Evolutionary conservation across 192 early-diverging fungal genomes (phyloP).

Genomic region (Gamsiella multidivaricata): DNA sequence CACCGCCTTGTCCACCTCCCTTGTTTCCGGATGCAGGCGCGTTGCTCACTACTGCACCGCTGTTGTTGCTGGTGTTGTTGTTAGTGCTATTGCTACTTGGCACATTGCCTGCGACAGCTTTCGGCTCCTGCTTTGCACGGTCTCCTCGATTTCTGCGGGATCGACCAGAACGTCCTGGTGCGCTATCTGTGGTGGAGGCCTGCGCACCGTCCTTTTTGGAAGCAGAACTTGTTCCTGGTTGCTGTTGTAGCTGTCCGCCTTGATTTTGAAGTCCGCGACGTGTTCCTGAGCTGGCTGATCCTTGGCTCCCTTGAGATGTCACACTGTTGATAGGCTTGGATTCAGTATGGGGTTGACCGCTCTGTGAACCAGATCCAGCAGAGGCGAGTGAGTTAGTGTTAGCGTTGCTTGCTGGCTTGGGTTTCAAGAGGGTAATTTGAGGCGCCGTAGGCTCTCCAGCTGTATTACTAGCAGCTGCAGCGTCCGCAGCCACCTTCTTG

Average conservation of each 20-base stretch:
- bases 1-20: slow-evolving; percentile 10
- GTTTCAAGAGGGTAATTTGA: slow-evolving; percentile 42
- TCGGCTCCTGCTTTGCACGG: slow-evolving; percentile 13
- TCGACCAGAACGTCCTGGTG: slow-evolving; percentile 6
- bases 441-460: not conserved
- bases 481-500: slow-evolving; percentile 20
- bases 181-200: slow-evolving; percentile 7
- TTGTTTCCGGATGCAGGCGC: slow-evolving; percentile 9
- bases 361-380: no score
- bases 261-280: slow-evolving; percentile 25
- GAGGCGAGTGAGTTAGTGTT: no score
- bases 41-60: not conserved
- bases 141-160: slow-evolving; percentile 30
- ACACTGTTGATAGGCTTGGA: no score
- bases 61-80: not conserved
- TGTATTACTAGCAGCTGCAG: not conserved
- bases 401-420: slow-evolving; percentile 3
- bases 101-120: not conserved
- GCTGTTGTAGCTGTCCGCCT: slow-evolving; percentile 4
- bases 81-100: not conserved
- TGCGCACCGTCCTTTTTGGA: slow-evolving; percentile 11
- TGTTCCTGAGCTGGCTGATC: not conserved
- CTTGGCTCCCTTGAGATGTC: not conserved
- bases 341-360: no score
- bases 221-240: not conserved